These are phyloP conservation scores for Bothriochloa decipiens DNA, from an alignment of 176 grass and related monocot species.

Conservation along the genomic window DNA sequence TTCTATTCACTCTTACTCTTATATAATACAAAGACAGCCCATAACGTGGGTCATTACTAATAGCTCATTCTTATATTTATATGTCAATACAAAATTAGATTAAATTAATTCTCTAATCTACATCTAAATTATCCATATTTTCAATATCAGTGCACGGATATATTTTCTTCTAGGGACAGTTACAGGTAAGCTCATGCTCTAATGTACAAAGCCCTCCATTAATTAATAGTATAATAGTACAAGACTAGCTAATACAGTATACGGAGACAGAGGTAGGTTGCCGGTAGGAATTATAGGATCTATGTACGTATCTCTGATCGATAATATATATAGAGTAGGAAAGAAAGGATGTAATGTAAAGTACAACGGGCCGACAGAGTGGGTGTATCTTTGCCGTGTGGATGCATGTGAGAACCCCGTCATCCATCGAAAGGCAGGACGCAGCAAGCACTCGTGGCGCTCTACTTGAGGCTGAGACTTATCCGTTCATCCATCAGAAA, in stretches of 20 bases:
- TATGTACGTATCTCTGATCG: not conserved
- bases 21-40: no score
- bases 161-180: not conserved
- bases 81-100: no score
- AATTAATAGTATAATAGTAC: not conserved
- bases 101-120: no score
- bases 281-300: not conserved
- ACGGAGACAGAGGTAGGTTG: not conserved
- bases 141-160: no score
- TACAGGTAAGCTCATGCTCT: not conserved
- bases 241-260: not conserved
- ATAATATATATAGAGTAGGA: not conserved
- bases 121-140: no score
- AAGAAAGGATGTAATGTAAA: not conserved
- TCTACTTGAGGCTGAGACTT: not conserved
- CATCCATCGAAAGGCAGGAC: constrained; percentile 30
- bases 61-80: no score
- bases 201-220: not conserved
- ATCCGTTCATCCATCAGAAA: not conserved
- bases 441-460: constrained; percentile 17
- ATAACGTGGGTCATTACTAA: no score
- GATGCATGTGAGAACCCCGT: constrained; percentile 33
- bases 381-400: not conserved
- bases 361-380: not conserved
- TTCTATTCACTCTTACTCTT: no score